Evolutionary conservation across 345 rosid genomes (phyloP).

Genomic region (Eucalyptus microcorys): DNA sequence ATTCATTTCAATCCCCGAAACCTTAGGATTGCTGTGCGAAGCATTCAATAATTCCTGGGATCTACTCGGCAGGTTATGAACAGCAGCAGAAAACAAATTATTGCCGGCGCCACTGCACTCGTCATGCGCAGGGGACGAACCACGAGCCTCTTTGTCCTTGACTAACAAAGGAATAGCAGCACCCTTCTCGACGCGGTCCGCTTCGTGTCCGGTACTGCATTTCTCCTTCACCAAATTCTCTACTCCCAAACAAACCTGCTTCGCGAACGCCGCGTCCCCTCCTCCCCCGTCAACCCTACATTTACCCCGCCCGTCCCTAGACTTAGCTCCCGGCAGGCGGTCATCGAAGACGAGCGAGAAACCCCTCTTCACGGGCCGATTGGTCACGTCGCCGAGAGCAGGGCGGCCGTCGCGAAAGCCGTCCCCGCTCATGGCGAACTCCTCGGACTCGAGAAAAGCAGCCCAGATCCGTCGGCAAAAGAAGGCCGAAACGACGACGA

Average conservation of each 20-base stretch:
- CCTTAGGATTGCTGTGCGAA: not conserved
- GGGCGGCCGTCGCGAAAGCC: slow-evolving; percentile 13
- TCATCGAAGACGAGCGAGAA: slow-evolving; percentile 21
- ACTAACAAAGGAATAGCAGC: not conserved
- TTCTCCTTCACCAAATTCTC: slow-evolving; percentile 29
- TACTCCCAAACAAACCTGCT: slow-evolving; percentile 28
- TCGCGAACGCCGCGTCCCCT: slow-evolving; percentile 11
- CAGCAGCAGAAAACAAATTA: not conserved
- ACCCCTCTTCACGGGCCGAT: slow-evolving; percentile 31
- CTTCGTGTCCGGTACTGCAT: not conserved
- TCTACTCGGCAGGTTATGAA: slow-evolving; percentile 10
- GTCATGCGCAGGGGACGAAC: not conserved
- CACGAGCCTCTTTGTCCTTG: slow-evolving; percentile 4
- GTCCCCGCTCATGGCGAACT: slow-evolving; percentile 39
- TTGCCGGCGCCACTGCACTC: not conserved
- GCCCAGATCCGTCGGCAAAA: not conserved
- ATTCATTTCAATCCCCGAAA: not conserved
- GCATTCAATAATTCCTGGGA: slow-evolving; percentile 6
- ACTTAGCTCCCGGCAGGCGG: slow-evolving; percentile 3
- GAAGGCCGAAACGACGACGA: not conserved
- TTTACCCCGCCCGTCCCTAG: slow-evolving; percentile 14
- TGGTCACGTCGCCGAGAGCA: slow-evolving; percentile 42
- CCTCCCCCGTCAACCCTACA: not conserved
- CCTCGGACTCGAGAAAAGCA: not conserved
- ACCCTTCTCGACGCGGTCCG: not conserved